Percentiles rank a stretch among this genome's conserved stretches.
These are phyloP conservation scores for Vaccinium darrowii DNA, from an alignment of 148 eudicot species.

Conservation along the genomic window DNA sequence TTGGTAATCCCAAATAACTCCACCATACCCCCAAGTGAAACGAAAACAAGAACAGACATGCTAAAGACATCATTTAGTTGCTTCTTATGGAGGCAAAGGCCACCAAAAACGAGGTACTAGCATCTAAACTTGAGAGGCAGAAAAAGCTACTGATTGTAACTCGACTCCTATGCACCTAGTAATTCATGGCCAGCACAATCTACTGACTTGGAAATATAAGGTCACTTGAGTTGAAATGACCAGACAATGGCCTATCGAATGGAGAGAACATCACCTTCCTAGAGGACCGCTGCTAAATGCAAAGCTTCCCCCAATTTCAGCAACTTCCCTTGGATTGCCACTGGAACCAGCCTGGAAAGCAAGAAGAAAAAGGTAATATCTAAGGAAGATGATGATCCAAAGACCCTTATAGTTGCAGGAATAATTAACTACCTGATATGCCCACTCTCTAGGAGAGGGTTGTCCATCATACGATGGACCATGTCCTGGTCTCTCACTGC, in stretches of 20 bases:
- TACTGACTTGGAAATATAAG: not conserved
- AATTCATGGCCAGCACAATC: not conserved
- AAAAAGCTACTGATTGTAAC: not conserved
- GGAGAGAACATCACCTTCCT: constrained; percentile 32
- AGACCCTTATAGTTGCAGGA: not conserved
- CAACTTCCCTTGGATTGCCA: constrained; percentile 34
- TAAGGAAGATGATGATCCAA: not conserved
- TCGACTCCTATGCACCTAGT: not conserved
- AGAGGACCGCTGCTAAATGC: constrained; percentile 18
- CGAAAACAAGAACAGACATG: not conserved
- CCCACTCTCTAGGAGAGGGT: constrained; percentile 45
- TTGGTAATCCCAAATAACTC: not conserved
- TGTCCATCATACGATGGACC: constrained; percentile 39
- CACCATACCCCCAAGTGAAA: not conserved
- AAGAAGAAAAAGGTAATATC: not conserved
- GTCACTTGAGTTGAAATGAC: not conserved
- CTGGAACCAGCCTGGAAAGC: constrained; percentile 36
- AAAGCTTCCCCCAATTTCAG: constrained; percentile 33
- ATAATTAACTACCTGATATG: constrained; percentile 20
- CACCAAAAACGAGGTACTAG: not conserved
- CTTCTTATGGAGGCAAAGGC: not conserved
- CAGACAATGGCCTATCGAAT: constrained; percentile 2
- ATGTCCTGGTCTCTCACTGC: constrained; percentile 42
- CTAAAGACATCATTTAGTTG: not conserved
- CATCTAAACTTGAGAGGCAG: not conserved